Evolutionary conservation across 2,329 filamentous ascomycete species (phyloP).

Genomic region (Fusarium goolgardi): DNA sequence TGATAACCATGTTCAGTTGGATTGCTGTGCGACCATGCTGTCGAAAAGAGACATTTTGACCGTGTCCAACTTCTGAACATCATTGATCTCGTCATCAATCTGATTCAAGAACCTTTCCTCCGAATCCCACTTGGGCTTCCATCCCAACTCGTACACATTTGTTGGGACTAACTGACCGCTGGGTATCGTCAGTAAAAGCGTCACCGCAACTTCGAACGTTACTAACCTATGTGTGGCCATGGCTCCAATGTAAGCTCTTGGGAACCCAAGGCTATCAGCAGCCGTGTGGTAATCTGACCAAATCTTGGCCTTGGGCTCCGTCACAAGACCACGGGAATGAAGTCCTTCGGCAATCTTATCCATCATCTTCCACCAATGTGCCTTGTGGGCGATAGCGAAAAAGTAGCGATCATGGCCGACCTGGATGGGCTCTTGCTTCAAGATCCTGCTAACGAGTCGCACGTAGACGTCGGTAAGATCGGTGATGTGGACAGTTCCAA

Average conservation of each 20-base stretch:
- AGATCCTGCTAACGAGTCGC: conserved; percentile 46
- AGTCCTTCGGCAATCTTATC: conserved; percentile 45
- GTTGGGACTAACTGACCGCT: conserved; percentile 13
- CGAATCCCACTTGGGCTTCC: conserved; percentile 24
- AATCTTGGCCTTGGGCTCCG: conserved; percentile 35
- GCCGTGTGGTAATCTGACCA: conserved; percentile 51
- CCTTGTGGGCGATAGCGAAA: conserved; percentile 48
- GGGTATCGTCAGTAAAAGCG: neutral
- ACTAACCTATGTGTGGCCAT: conserved; percentile 30
- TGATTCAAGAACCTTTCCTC: conserved; percentile 15
- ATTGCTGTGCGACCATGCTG: neutral
- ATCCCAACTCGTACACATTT: conserved; percentile 22
- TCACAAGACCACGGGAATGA: conserved; percentile 48
- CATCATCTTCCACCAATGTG: conserved; percentile 48
- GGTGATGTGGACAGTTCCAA: conserved; percentile 47
- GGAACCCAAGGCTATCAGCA: conserved; percentile 49
- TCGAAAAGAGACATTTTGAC: conserved; percentile 28
- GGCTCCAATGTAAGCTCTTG: conserved; percentile 28
- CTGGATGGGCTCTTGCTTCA: conserved; percentile 45
- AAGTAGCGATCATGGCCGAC: conserved; percentile 51
- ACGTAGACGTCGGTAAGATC: conserved; percentile 50
- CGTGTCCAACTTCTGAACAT: conserved; percentile 29
- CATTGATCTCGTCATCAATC: conserved; percentile 23
- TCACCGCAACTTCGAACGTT: rapidly evolving
- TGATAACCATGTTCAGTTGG: neutral